A percentile compares a stretch with the other conserved stretches of the same genome.
Conservation (phyloP, 1,284 basidiomycete genomes). For the Naganishia sp. region DNA sequence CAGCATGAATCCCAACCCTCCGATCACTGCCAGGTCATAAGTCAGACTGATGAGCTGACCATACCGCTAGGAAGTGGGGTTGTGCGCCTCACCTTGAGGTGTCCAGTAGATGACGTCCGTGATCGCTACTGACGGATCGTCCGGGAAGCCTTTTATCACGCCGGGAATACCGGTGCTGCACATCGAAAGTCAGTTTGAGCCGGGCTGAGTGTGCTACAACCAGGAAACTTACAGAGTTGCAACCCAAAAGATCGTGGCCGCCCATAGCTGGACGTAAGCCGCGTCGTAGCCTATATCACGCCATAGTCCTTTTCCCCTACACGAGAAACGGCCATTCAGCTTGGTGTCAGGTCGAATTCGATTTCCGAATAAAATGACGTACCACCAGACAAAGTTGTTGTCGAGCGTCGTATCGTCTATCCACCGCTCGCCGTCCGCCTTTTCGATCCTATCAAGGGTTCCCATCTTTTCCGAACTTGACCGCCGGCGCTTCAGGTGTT, state of each 20-base stretch:
- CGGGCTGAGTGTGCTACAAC: too few species aligned
- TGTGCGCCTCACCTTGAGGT: constrained; percentile 45
- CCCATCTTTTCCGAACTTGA: constrained; percentile 1
- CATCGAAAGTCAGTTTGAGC: not conserved
- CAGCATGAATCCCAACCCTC: constrained; percentile 62
- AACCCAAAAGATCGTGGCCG: constrained; percentile 64
- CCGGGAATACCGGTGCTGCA: constrained; percentile 58
- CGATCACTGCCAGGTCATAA: constrained; percentile 57
- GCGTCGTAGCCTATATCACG: constrained; percentile 63
- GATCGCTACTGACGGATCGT: constrained; percentile 45
- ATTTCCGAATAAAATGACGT: not conserved
- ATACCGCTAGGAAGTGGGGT: not conserved
- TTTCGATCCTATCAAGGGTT: not conserved
- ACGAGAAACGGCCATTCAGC: constrained; percentile 40
- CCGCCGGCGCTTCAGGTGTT: not conserved
- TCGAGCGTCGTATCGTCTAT: constrained; percentile 26
- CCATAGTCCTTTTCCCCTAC: constrained; percentile 55
- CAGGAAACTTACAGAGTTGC: constrained; percentile 52
- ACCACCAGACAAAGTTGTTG: constrained; percentile 42
- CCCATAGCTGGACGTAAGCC: constrained; percentile 59
- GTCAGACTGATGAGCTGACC: not conserved
- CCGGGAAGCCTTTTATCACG: constrained; percentile 56
- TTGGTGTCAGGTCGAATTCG: too few species aligned
- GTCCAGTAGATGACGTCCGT: constrained; percentile 58
- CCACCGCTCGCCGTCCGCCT: not conserved